These are phyloP conservation scores for Microbotryum saponariae DNA, from an alignment of 1,284 basidiomycete genomes.

Conservation along the genomic window DNA sequence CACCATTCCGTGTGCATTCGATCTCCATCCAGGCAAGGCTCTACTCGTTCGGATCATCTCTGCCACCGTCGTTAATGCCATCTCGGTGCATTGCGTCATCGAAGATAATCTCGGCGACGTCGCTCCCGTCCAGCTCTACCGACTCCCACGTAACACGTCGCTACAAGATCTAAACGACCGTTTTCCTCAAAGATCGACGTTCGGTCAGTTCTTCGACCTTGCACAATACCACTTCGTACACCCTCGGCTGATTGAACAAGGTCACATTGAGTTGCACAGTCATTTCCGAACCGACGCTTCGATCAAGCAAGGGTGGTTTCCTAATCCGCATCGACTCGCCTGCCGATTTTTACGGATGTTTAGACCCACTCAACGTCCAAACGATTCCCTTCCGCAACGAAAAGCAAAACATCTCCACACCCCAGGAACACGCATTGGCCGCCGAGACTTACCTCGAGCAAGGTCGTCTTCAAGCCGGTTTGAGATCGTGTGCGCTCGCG, in stretches of 20 bases:
- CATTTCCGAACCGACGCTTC: conserved; percentile 18
- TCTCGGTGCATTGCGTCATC: conserved; percentile 21
- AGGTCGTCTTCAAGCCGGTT: conserved; percentile 6
- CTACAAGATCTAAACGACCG: not conserved
- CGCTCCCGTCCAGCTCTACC: conserved; percentile 15
- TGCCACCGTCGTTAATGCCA: not conserved
- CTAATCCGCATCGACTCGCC: conserved; percentile 23
- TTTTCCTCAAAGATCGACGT: conserved; percentile 9
- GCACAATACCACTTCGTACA: not conserved
- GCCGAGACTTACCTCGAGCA: conserved; percentile 12
- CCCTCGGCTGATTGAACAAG: not conserved
- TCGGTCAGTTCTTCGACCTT: conserved; percentile 6
- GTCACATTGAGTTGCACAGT: not conserved
- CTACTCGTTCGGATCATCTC: conserved; percentile 10
- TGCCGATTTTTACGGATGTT: conserved; percentile 12
- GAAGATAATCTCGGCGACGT: conserved; percentile 7
- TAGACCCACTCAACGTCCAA: not conserved
- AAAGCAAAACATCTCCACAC: conserved; percentile 6
- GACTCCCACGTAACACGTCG: not conserved
- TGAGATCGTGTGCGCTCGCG: not conserved
- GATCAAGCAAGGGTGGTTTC: conserved; percentile 8
- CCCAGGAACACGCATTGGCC: not conserved
- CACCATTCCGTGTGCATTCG: not conserved
- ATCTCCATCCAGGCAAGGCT: conserved; percentile 7
- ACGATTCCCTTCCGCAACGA: not conserved